Evolutionary conservation across 345 rosid species (phyloP).

Genomic region (Murraya paniculata): DNA sequence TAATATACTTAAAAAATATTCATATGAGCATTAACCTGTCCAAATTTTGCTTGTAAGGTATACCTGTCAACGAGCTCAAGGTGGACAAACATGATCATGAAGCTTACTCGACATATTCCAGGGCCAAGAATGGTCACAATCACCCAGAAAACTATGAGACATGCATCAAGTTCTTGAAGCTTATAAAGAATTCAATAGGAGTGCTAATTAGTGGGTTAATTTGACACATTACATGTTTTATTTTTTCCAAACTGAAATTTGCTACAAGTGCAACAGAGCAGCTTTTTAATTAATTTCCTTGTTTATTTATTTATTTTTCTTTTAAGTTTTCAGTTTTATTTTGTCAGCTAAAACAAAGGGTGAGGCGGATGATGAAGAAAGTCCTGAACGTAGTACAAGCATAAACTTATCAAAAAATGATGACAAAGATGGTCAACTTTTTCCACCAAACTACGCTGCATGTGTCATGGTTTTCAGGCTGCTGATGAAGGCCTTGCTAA

Average conservation of each 20-base stretch:
- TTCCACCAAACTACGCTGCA: background rate
- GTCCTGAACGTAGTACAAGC: background rate
- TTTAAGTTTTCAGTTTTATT: background rate
- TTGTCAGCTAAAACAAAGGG: background rate
- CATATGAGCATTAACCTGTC: no score
- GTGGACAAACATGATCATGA: no score
- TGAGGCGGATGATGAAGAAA: background rate
- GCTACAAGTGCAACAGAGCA: background rate
- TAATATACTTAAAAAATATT: no score
- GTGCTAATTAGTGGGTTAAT: background rate
- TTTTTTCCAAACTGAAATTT: no score
- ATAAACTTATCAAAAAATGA: background rate
- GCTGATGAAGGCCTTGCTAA: background rate
- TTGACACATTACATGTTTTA: background rate
- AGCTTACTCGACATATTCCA: no score
- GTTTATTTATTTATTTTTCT: no score
- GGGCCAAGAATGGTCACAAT: background rate
- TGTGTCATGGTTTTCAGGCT: background rate
- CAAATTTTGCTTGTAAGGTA: no score
- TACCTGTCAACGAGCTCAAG: no score
- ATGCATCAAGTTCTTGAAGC: background rate
- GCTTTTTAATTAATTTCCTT: no score
- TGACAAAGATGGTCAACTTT: background rate
- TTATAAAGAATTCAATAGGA: background rate
- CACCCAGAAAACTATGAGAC: background rate